Base-by-base conservation (phyloP, 305 asterid species). In the Solanum chacoense region DNA sequence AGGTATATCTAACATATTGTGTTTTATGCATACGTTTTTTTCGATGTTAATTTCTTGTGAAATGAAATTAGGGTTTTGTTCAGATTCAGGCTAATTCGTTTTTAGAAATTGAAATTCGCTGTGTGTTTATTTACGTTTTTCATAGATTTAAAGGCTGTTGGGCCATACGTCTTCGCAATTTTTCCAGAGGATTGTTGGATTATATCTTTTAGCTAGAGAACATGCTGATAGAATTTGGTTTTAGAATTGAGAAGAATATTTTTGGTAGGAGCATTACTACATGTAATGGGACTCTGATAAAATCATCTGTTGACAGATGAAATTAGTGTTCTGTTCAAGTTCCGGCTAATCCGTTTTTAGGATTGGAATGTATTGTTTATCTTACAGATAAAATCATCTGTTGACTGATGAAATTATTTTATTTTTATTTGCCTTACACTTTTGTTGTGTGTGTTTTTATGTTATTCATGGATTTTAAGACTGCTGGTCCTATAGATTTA, bases 1-100 rank as follows among this genome's bases (percentile, higher is more conserved):
- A 95, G 95, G 97, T 94, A 29, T 73, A 59, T 83, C 7, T 9
- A 81, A 29, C 72, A 20, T 29, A 42, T 3, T 31, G 22, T 20
- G 6, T 16, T 50, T 50, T 50, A 50, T 2, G n/a, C 8, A 2
- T 50, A 6, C 3, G 65, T 50, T 50, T 50, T 50, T 50, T 50
- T 50, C 65, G 3, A 50, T 50, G 65, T 50, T 16, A 50, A 50
- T 50, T 7, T 50, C 63, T 50, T 7, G 65, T 50, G 9, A 81
- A 81, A 50, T 45, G 40, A 81, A 29, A 81, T 45, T 81, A 45
- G 72, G 86, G 72, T 16, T 81, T 38, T 40, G 8, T 26, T 74
- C 16, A 10, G 67, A 69, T 80, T 80, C 4, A 4, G 8, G 16
- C 1, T 80, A 40, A 80, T 40, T 6, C 4, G 9, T 20, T 76